phyloP scores from a whole-genome alignment of 139 green algal genomes.

The Pseudopediastrum boryanum region DNA sequence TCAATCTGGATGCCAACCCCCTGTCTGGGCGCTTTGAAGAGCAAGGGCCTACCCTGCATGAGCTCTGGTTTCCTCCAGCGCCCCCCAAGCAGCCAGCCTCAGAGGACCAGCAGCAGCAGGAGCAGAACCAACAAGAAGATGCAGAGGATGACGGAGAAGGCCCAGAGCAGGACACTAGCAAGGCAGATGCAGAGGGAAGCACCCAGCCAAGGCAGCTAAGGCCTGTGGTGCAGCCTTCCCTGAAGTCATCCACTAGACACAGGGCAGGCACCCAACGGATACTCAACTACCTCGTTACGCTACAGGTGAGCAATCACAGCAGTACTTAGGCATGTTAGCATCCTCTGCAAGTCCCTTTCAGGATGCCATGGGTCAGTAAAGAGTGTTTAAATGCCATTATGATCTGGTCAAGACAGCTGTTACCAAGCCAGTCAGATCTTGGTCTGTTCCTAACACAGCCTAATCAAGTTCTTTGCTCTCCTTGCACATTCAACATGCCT shows the following conservation, averaged over 20 bases:
- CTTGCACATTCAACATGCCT: constrained; percentile 15
- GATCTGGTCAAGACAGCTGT: neutral
- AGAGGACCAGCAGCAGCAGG: neutral
- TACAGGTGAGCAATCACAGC: neutral
- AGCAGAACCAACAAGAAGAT: neutral
- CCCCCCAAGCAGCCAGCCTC: neutral
- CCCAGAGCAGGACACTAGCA: neutral
- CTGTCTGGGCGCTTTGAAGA: neutral
- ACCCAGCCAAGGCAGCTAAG: neutral
- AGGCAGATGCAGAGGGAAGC: neutral
- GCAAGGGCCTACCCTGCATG: neutral
- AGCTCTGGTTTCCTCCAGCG: neutral
- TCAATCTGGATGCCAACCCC: constrained; percentile 31
- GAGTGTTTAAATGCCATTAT: neutral
- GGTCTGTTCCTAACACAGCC: neutral
- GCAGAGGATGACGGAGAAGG: neutral
- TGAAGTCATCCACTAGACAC: neutral
- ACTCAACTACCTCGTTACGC: neutral
- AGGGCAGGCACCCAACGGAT: neutral
- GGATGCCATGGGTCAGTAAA: neutral
- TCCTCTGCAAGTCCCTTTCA: neutral
- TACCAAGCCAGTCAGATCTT: neutral
- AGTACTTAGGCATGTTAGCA: no score
- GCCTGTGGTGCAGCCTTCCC: neutral
- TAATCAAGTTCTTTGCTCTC: neutral